These are phyloP conservation scores for Physcomitrium patens DNA, from an alignment of 225 moss, liverwort and hornwort genomes.

Conservation along the genomic window DNA sequence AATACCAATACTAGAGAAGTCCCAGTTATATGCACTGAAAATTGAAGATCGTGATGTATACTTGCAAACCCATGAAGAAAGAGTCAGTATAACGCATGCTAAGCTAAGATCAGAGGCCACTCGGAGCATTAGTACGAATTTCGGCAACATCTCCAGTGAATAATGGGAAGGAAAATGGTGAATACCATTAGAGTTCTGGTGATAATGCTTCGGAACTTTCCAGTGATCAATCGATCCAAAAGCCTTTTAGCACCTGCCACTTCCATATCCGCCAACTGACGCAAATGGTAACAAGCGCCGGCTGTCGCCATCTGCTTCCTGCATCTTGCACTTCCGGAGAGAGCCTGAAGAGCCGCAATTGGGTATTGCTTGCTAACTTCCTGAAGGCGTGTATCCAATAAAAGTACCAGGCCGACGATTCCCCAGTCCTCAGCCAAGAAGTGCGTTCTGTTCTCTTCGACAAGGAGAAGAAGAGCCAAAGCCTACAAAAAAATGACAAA, in stretches of 20 bases:
- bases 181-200: conserved; percentile 54
- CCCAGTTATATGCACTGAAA: no score
- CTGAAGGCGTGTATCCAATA: conserved; percentile 79
- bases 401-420: conserved; percentile 71
- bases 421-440: conserved; percentile 89
- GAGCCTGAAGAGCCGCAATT: conserved; percentile 71
- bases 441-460: conserved; percentile 88
- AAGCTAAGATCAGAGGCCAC: no score
- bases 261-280: conserved; percentile 71
- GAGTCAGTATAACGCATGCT: no score
- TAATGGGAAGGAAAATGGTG: no score
- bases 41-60: no score
- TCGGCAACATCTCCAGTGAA: no score
- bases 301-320: conserved; percentile 91
- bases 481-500: conserved; percentile 39
- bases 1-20: neutral
- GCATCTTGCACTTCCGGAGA: conserved; percentile 66
- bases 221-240: conserved; percentile 75
- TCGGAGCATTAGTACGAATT: no score
- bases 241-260: conserved; percentile 77
- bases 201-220: conserved; percentile 74
- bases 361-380: conserved; percentile 88
- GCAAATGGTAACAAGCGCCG: conserved; percentile 79
- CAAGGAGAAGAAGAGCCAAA: conserved; percentile 68
- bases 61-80: no score